Evolutionary conservation across 805 yeast genomes (phyloP).

Genomic region (Myxozyma sirexii): DNA sequence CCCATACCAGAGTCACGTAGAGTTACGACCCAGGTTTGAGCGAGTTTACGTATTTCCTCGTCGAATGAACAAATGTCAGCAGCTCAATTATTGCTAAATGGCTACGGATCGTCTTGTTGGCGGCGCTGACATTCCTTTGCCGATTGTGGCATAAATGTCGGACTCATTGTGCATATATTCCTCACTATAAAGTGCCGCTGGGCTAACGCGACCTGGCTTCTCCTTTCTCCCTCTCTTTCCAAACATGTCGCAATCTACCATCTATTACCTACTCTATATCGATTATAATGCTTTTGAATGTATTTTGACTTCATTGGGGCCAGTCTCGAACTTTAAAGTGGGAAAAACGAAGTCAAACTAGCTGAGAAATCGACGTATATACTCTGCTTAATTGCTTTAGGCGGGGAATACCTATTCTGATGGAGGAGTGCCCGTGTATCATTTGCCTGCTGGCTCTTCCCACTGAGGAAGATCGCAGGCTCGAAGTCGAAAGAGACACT

Average conservation of each 20-base stretch:
- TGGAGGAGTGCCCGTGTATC: constrained; percentile 48
- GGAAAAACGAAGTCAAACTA: background rate
- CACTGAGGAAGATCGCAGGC: constrained; percentile 15
- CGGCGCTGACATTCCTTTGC: background rate
- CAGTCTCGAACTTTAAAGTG: background rate
- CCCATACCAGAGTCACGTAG: too few species aligned
- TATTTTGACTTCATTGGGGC: background rate
- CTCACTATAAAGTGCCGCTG: constrained; percentile 1
- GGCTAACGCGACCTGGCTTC: background rate
- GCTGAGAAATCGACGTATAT: background rate
- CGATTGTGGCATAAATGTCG: background rate
- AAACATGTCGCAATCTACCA: constrained; percentile 6
- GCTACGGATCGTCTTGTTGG: background rate
- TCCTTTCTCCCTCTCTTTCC: background rate
- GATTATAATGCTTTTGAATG: background rate
- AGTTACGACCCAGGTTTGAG: too few species aligned
- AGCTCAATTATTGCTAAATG: too few species aligned
- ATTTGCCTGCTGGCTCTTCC: constrained; percentile 57
- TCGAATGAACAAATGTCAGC: too few species aligned
- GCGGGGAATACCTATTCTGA: constrained; percentile 1
- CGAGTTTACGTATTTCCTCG: too few species aligned
- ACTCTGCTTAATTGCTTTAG: background rate
- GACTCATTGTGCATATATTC: background rate
- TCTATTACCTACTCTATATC: background rate
- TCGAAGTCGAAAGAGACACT: background rate